These are phyloP conservation scores for Xylariaceae sp. DNA, from an alignment of 2,329 filamentous ascomycete species.

Conservation along the genomic window DNA sequence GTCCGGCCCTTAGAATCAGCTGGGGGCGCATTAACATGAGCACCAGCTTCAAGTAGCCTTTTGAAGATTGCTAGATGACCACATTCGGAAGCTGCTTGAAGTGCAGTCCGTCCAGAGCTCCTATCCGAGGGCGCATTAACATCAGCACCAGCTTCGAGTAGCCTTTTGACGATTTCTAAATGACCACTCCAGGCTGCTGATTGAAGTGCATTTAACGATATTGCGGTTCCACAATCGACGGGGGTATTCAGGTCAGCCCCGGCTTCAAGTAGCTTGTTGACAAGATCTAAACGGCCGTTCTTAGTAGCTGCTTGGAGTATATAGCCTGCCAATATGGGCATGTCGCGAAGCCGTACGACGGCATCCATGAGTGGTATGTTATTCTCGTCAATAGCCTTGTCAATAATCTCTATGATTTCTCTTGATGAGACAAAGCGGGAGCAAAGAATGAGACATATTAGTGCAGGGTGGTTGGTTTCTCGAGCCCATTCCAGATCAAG, in stretches of 20 bases:
- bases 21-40: not conserved
- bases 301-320: no score
- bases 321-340: no score
- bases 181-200: no score
- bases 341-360: not conserved
- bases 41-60: not conserved
- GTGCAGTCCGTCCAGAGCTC: no score
- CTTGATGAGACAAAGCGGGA: not conserved
- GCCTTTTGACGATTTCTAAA: no score
- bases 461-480: not conserved
- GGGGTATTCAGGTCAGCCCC: no score
- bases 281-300: no score
- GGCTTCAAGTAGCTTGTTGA: no score
- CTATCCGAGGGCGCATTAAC: no score
- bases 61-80: not conserved
- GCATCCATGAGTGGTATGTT: not conserved
- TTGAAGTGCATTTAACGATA: no score
- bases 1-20: not conserved
- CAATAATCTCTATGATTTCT: not conserved
- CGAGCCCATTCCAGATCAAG: not conserved
- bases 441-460: not conserved
- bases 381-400: not conserved
- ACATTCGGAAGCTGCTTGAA: not conserved
- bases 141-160: no score
- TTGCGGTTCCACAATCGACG: no score